These are phyloP conservation scores for Alternaria arborescens DNA, from an alignment of 2,329 filamentous ascomycete species.

Conservation along the genomic window DNA sequence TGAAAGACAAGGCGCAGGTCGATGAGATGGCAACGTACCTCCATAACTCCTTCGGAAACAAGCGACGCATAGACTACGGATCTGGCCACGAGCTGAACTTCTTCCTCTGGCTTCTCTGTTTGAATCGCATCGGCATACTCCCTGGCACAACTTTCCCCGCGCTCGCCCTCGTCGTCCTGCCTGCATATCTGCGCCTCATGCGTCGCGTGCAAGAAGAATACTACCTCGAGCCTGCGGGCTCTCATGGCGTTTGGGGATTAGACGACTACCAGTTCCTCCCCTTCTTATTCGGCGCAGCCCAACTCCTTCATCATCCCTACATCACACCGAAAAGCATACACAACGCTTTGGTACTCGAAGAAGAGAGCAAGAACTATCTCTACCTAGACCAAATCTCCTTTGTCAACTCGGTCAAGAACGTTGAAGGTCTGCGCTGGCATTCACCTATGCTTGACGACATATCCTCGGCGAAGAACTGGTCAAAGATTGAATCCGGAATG, in stretches of 20 bases:
- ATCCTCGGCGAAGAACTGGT: conserved; percentile 86
- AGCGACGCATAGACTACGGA: conserved; percentile 85
- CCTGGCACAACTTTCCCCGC: conserved; percentile 72
- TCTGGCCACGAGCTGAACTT: conserved; percentile 98
- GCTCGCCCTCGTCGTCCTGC: conserved; percentile 80
- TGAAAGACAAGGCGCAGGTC: conserved; percentile 63
- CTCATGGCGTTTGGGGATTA: conserved; percentile 62
- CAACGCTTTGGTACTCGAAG: conserved; percentile 85
- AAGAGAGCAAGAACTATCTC: conserved; percentile 82
- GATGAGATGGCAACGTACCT: conserved; percentile 83
- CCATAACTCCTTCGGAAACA: conserved; percentile 83
- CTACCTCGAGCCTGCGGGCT: conserved; percentile 82
- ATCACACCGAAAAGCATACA: conserved; percentile 72
- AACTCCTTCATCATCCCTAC: conserved; percentile 71
- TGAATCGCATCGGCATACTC: conserved; percentile 79
- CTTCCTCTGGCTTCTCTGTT: conserved; percentile 92
- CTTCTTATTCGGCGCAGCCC: conserved; percentile 60
- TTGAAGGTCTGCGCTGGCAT: conserved; percentile 94
- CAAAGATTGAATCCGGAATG: conserved; percentile 94
- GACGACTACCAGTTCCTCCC: conserved; percentile 64
- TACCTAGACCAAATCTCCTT: conserved; percentile 94
- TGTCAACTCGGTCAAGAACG: conserved; percentile 95
- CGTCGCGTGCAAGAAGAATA: conserved; percentile 88
- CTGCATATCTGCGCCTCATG: conserved; percentile 85
- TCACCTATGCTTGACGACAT: conserved; percentile 99